These are phyloP conservation scores for Solanum hybrid DNA, from an alignment of 305 asterid species.

Conservation along the genomic window DNA sequence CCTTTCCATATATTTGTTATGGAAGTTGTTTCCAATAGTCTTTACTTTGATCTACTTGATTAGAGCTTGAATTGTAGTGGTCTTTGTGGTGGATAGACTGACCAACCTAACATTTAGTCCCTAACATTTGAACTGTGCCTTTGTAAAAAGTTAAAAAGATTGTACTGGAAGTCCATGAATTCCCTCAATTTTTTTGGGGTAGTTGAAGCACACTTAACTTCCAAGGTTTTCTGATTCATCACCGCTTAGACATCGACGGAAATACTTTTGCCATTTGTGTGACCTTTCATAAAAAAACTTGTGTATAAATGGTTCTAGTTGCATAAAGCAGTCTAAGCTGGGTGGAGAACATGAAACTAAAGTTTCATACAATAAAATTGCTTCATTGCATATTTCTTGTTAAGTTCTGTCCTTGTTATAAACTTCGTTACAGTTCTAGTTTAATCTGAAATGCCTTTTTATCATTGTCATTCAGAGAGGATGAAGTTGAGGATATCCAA, in stretches of 20 bases:
- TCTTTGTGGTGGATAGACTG: background rate
- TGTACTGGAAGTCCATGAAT: background rate
- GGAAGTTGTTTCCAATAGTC: background rate
- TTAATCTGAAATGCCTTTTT: conserved; percentile 18
- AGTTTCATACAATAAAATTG: background rate
- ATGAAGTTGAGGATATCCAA: conserved; percentile 94
- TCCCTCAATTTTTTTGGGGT: background rate
- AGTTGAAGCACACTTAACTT: background rate
- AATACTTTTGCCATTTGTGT: background rate
- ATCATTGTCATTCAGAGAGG: conserved; percentile 60
- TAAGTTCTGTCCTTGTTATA: background rate
- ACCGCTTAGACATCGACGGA: background rate
- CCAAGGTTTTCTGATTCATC: background rate
- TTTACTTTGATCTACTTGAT: background rate
- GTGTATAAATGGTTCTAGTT: background rate
- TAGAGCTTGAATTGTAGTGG: background rate
- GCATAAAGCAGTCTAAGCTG: background rate
- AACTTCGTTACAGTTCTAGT: background rate
- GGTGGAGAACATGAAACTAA: background rate
- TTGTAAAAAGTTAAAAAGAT: background rate
- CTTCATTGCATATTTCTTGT: background rate
- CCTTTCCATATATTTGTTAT: background rate
- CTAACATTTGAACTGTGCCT: background rate
- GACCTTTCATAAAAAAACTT: background rate
- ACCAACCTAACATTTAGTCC: background rate